These are phyloP conservation scores for Boletus subcaerulescens DNA, from an alignment of 768 basidiomycete species.

Conservation along the genomic window DNA sequence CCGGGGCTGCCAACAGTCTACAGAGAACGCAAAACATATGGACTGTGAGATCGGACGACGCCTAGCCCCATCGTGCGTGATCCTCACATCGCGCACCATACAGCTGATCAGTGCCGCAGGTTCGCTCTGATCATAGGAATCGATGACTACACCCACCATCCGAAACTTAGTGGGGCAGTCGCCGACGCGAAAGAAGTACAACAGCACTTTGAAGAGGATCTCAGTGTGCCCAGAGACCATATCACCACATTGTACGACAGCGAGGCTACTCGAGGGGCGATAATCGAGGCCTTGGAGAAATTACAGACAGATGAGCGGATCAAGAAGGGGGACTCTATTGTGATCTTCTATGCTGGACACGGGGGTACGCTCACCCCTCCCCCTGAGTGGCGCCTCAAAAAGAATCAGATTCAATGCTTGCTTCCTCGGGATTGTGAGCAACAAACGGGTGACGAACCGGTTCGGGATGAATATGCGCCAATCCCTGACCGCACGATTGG, in stretches of 20 bases:
- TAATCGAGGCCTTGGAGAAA: conserved; percentile 26
- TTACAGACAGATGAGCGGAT: conserved; percentile 30
- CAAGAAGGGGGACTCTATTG: conserved; percentile 31
- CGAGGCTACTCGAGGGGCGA: conserved; percentile 36
- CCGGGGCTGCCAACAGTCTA: too few species aligned
- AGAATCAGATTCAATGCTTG: conserved; percentile 27
- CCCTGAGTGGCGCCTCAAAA: conserved; percentile 21
- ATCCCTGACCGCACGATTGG: conserved; percentile 46
- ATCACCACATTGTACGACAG: conserved; percentile 39
- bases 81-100: neutral
- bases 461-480: neutral
- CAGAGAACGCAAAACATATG: neutral
- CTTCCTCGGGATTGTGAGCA: conserved; percentile 30
- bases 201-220: conserved; percentile 27
- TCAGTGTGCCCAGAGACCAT: conserved; percentile 31
- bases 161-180: conserved; percentile 33
- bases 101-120: neutral
- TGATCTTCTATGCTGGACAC: conserved; percentile 48
- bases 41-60: neutral
- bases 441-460: too few species aligned
- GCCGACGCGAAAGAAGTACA: conserved; percentile 34
- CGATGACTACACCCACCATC: conserved; percentile 32
- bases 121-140: conserved; percentile 46
- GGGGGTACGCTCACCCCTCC: conserved; percentile 36
- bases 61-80: neutral